Base-by-base conservation (phyloP, 2,329 filamentous ascomycete species). In the Aspergillus piperis region DNA sequence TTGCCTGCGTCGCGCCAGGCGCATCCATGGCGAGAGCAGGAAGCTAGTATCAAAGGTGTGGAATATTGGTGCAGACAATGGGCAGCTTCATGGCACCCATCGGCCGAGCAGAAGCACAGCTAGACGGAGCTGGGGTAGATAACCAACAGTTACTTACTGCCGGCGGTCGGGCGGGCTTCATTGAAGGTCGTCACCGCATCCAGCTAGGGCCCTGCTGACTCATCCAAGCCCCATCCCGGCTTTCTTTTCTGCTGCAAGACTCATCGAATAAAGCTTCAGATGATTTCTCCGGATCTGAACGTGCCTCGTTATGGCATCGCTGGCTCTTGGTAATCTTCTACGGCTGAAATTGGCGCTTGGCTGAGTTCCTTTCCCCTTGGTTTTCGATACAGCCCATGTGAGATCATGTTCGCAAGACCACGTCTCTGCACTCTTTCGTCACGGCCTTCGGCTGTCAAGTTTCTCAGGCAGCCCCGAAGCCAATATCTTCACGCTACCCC, bases 1-100 rank as follows among this genome's bases (percentile, higher is more conserved):
- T 66, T 58, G 67, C 66, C 66, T 68, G 64, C 62, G 60, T 71
- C 65, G 71, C 68, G 67, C 73, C 73, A 70, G 70, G 73, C 70
- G 74, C 73, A 64, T 75, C 75, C 75, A 77, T 78, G 65, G 67
- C 68, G 66, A 70, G 61, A 70, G 66, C 66, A 66, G 68, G 62
- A 66, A 66, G 66, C 65, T 62, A 67, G 66, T 58, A 64, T 64
- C 65, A 55, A 62, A 68, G 65, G 68, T 64, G 41, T 30, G 51
- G 54, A 49, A 17, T 58, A 23, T 39, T 42, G 52, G 36, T 21
- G 27, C 52, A 53, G 57, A 48, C 19, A 53, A 58, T 39, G 57
- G 36, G 48, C 54, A 52, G 41, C 47, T 55, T 53, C 48, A 57
- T 63, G 47, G 47, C 47, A 50, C 61, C 62, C 60, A 60, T 64